Percentiles rank a stretch among this genome's conserved stretches.
Evolutionary conservation across 371 early-diverging fungal genomes (phyloP).

Genomic region (Basidiobolus meristosporus): DNA sequence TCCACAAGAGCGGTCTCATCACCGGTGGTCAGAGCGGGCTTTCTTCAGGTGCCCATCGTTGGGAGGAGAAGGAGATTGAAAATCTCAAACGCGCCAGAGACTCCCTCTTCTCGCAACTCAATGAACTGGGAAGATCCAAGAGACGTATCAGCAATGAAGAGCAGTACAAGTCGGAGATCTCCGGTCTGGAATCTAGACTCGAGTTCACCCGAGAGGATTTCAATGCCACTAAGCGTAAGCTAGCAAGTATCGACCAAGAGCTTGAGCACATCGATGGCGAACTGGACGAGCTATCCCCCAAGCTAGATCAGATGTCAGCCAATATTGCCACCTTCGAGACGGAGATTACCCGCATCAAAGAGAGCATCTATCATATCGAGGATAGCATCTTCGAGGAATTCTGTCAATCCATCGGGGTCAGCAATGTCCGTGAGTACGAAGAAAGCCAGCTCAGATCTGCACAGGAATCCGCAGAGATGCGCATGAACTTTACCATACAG

Average conservation of each 20-base stretch:
- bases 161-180: constrained; percentile 25
- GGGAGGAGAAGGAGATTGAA: constrained; percentile 79
- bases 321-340: constrained; percentile 6
- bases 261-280: constrained; percentile 12
- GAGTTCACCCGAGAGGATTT: constrained; percentile 26
- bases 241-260: constrained; percentile 18
- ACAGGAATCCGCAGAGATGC: constrained; percentile 47
- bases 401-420: constrained; percentile 43
- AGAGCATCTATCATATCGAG: constrained; percentile 35
- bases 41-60: constrained; percentile 28
- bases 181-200: constrained; percentile 34
- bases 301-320: constrained; percentile 6
- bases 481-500: constrained; percentile 51
- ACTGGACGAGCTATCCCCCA: constrained; percentile 14
- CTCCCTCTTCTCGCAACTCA: constrained; percentile 40
- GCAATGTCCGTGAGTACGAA: constrained; percentile 74
- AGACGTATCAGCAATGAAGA: constrained; percentile 49
- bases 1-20: constrained; percentile 91
- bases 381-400: constrained; percentile 59
- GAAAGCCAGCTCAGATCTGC: constrained; percentile 38
- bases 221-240: constrained; percentile 18
- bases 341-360: constrained; percentile 15
- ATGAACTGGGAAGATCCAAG: constrained; percentile 44
- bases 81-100: constrained; percentile 48
- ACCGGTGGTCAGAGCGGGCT: constrained; percentile 57